A percentile compares a stretch with the other conserved stretches of the same genome.
phyloP scores from a whole-genome alignment of 1,284 basidiomycete genomes.

The Irpex sp. region DNA sequence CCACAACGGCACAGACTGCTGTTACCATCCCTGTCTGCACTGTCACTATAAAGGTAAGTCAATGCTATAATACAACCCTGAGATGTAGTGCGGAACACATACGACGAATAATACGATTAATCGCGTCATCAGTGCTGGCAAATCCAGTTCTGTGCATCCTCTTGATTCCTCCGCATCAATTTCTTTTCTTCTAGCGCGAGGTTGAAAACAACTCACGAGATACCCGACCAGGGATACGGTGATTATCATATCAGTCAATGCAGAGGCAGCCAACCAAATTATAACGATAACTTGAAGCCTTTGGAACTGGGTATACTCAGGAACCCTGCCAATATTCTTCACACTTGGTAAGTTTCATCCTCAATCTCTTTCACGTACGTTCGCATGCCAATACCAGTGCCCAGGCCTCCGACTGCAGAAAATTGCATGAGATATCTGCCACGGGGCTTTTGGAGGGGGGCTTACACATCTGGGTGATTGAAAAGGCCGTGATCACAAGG shows the following conservation, averaged over 20 bases:
- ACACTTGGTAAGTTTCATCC: not conserved
- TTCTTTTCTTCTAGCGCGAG: not conserved
- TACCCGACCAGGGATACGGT: conserved; percentile 28
- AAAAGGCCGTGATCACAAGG: conserved; percentile 20
- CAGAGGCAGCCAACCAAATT: conserved; percentile 30
- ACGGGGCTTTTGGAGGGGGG: not conserved
- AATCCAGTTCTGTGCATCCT: conserved; percentile 36
- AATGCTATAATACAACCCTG: not conserved
- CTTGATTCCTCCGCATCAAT: conserved; percentile 18
- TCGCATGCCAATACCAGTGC: conserved; percentile 29
- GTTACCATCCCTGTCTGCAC: conserved; percentile 32
- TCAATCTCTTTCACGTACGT: conserved; percentile 12
- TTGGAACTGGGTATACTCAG: conserved; percentile 30
- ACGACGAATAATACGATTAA: conserved; percentile 40
- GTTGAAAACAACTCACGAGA: conserved; percentile 16
- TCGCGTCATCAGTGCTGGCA: conserved; percentile 28
- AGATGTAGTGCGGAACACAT: conserved; percentile 12
- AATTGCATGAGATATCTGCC: not conserved
- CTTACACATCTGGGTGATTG: conserved; percentile 27
- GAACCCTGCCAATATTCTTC: conserved; percentile 13
- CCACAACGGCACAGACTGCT: conserved; percentile 27
- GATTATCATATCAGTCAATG: conserved; percentile 27
- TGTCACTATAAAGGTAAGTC: conserved; percentile 20
- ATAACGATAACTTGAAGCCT: conserved; percentile 32
- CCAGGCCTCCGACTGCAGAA: conserved; percentile 26